Percentiles rank a stretch among this genome's conserved stretches.
phyloP scores from a whole-genome alignment of 2,329 filamentous ascomycete genomes.

The Aspergillus texensis region DNA sequence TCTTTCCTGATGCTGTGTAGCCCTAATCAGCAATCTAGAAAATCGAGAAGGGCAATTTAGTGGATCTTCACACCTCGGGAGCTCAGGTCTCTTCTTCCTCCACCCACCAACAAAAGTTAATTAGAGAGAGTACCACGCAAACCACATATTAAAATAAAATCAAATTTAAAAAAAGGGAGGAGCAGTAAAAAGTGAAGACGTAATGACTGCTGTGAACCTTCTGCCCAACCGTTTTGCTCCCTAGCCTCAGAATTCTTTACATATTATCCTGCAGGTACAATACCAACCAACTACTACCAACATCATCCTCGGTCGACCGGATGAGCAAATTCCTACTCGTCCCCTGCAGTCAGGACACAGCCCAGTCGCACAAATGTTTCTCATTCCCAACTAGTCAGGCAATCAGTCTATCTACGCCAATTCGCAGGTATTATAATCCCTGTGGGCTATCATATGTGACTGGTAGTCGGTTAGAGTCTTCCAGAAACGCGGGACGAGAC shows the following conservation, averaged over 20 bases:
- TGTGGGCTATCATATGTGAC: constrained; percentile 17
- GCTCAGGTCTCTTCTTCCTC: not conserved
- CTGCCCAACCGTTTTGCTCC: not conserved
- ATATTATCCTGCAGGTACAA: constrained; percentile 15
- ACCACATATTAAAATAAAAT: not conserved
- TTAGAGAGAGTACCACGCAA: not conserved
- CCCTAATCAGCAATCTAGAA: not conserved
- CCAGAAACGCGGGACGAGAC: not conserved
- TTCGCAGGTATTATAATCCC: not conserved
- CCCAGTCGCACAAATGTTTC: constrained; percentile 13
- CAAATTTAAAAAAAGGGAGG: not conserved
- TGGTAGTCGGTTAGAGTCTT: constrained; percentile 1
- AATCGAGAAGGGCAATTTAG: not conserved
- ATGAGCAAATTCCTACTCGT: not conserved
- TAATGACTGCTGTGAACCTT: not conserved
- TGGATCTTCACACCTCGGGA: not conserved
- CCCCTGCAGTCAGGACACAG: constrained; percentile 9
- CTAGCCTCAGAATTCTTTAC: not conserved
- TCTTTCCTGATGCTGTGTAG: not conserved
- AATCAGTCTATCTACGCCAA: not conserved
- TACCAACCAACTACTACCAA: not conserved
- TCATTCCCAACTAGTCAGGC: not conserved
- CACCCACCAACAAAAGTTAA: not conserved
- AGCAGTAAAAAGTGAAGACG: not conserved
- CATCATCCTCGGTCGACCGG: constrained; percentile 6